Conservation (phyloP, 805 yeast genomes). For the Lachancea cidri region DNA sequence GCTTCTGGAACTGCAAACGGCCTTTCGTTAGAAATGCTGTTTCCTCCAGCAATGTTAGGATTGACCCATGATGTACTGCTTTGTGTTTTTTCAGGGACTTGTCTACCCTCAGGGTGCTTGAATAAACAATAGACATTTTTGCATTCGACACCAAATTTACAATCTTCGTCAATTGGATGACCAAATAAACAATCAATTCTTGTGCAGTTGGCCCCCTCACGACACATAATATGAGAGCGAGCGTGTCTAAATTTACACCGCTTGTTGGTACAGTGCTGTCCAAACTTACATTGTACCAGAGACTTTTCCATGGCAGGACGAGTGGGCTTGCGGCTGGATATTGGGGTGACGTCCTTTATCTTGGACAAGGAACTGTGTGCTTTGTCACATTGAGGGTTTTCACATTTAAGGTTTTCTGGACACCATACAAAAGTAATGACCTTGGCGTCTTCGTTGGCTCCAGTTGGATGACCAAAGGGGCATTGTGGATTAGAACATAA, state of each 20-base stretch:
- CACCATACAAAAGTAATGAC: slow-evolving; percentile 74
- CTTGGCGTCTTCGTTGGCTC: slow-evolving; percentile 69
- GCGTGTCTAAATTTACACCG: slow-evolving; percentile 86
- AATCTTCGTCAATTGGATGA: slow-evolving; percentile 74
- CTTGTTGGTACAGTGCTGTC: slow-evolving; percentile 67
- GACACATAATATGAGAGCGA: slow-evolving; percentile 62
- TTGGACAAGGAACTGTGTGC: slow-evolving; percentile 80
- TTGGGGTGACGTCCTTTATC: slow-evolving; percentile 34
- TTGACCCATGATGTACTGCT: slow-evolving; percentile 21
- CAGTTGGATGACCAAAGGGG: slow-evolving; percentile 90
- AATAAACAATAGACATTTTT: slow-evolving; percentile 65
- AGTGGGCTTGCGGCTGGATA: slow-evolving; percentile 16
- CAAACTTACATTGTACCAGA: slow-evolving; percentile 80
- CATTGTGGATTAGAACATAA: slow-evolving; percentile 74
- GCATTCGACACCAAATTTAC: slow-evolving; percentile 77
- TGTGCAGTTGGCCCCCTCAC: slow-evolving; percentile 74
- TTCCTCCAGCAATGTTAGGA: slow-evolving; percentile 19
- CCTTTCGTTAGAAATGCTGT: slow-evolving; percentile 48
- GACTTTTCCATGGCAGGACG: slow-evolving; percentile 41
- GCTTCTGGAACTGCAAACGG: slow-evolving; percentile 75
- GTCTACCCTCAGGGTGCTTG: slow-evolving; percentile 79
- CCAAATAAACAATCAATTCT: slow-evolving; percentile 77
- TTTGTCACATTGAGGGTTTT: slow-evolving; percentile 54
- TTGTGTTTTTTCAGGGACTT: slow-evolving; percentile 24
- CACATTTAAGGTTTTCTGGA: slow-evolving; percentile 59